A percentile compares a stretch with the other conserved stretches of the same genome.
These are phyloP conservation scores for Agastache rugosa DNA, from an alignment of 257 asterid species.

Conservation along the genomic window DNA sequence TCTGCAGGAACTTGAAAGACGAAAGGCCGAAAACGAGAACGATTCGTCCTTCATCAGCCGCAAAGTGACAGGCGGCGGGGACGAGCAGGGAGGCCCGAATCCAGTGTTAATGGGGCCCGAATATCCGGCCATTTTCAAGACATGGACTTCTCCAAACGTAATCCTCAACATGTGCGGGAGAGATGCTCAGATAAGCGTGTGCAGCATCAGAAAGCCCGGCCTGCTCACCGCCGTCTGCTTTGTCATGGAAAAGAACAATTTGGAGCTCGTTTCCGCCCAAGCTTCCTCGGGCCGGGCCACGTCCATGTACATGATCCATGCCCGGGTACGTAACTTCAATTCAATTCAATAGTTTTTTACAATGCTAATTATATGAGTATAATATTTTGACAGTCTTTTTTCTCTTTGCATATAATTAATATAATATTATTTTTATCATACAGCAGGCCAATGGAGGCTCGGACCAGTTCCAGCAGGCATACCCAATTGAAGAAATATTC, in stretches of 20 bases:
- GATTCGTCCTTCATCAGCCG: constrained; percentile 17
- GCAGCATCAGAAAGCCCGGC: constrained; percentile 51
- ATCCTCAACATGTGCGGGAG: constrained; percentile 53
- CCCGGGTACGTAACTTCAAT: constrained; percentile 39
- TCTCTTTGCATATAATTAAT: too few relatives aligned
- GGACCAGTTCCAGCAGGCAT: constrained; percentile 44
- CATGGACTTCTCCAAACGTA: constrained; percentile 67
- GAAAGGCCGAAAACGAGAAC: constrained; percentile 54
- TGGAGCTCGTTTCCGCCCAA: constrained; percentile 62
- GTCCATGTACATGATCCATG: constrained; percentile 62
- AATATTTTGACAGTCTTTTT: too few relatives aligned
- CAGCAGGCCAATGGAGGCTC: constrained; percentile 54
- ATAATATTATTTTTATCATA: not conserved
- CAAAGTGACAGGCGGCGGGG: not conserved
- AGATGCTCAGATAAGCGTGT: constrained; percentile 66
- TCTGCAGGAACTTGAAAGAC: constrained; percentile 48
- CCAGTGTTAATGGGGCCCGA: constrained; percentile 30
- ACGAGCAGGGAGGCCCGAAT: not conserved
- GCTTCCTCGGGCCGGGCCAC: constrained; percentile 42
- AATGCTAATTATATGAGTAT: too few relatives aligned
- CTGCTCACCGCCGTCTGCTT: constrained; percentile 51
- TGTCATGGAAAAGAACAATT: constrained; percentile 56
- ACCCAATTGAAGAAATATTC: constrained; percentile 65
- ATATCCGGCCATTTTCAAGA: constrained; percentile 44
- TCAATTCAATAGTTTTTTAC: too few relatives aligned